Conservation (phyloP, 805 yeast species). For the Vanderwaltozyma polyspora region DNA sequence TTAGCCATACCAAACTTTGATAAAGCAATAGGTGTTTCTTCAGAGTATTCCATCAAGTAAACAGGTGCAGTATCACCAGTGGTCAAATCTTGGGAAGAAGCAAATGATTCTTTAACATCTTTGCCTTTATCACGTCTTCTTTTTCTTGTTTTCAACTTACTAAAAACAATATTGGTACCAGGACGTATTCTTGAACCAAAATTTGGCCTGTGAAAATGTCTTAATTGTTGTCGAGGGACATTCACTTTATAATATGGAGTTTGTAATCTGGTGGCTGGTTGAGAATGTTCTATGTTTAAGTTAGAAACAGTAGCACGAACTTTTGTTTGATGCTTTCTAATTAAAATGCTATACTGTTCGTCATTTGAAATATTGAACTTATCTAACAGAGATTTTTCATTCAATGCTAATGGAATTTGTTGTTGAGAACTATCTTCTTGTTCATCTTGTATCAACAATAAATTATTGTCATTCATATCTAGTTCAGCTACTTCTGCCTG, state of each 20-base stretch:
- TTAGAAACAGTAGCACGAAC: slow-evolving; percentile 89
- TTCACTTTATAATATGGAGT: slow-evolving; percentile 83
- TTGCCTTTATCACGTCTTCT: slow-evolving; percentile 84
- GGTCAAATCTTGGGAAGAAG: slow-evolving; percentile 63
- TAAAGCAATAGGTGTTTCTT: slow-evolving; percentile 72
- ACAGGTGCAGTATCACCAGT: slow-evolving; percentile 72
- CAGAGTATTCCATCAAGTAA: slow-evolving; percentile 78
- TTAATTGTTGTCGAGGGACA: slow-evolving; percentile 50
- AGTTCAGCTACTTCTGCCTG: slow-evolving; percentile 27
- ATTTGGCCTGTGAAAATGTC: slow-evolving; percentile 71
- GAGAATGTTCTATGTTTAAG: slow-evolving; percentile 79
- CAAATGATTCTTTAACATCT: slow-evolving; percentile 62
- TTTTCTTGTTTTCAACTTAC: slow-evolving; percentile 66
- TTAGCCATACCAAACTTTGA: slow-evolving; percentile 94
- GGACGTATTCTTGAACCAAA: slow-evolving; percentile 56
- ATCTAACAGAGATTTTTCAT: slow-evolving; percentile 41
- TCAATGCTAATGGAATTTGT: slow-evolving; percentile 31
- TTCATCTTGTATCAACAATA: slow-evolving; percentile 43
- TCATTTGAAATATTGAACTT: slow-evolving; percentile 86
- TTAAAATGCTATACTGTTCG: slow-evolving; percentile 67
- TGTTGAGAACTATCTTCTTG: slow-evolving; percentile 2
- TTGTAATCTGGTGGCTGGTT: slow-evolving; percentile 78
- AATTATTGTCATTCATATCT: slow-evolving; percentile 80
- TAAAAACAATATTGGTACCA: slow-evolving; percentile 63
- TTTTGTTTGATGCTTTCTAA: slow-evolving; percentile 80